Evolutionary conservation across 1,139 yeast genomes (phyloP).

Genomic region (Kazachstania sp.): DNA sequence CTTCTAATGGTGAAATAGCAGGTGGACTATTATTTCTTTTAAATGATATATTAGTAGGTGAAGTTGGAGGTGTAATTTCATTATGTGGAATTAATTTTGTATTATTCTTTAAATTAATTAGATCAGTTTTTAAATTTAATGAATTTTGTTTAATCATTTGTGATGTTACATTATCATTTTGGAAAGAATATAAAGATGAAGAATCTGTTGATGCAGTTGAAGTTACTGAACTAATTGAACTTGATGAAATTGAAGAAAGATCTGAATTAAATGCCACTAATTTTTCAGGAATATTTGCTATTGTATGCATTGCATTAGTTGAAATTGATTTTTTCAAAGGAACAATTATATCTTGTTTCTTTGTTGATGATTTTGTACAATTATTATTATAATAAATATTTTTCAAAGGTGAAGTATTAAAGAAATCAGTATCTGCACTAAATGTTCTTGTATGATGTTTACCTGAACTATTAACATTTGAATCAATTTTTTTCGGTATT

Average conservation of each 20-base stretch:
- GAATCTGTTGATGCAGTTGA: slow-evolving; percentile 6
- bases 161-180: slow-evolving; percentile 5
- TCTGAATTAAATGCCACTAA: slow-evolving; percentile 5
- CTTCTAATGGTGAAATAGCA: background rate
- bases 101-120: too few relatives aligned
- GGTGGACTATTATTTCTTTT: background rate
- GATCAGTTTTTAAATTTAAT: background rate
- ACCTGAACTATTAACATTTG: background rate
- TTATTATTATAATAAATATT: background rate
- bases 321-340: background rate
- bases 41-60: too few relatives aligned
- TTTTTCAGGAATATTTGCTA: slow-evolving; percentile 2
- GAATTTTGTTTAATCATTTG: background rate
- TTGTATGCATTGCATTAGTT: background rate
- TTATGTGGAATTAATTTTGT: too few relatives aligned
- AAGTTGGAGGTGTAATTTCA: too few relatives aligned
- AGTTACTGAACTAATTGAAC: slow-evolving; percentile 4
- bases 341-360: background rate
- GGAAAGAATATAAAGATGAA: slow-evolving; percentile 8
- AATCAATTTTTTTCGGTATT: background rate
- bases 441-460: slow-evolving; percentile 3
- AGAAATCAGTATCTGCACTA: slow-evolving; percentile 4
- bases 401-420: slow-evolving; percentile 4
- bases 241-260: slow-evolving; percentile 4
- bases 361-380: background rate